phyloP scores from a whole-genome alignment of 2,329 filamentous ascomycete species.

The Xylariaceae sp. region DNA sequence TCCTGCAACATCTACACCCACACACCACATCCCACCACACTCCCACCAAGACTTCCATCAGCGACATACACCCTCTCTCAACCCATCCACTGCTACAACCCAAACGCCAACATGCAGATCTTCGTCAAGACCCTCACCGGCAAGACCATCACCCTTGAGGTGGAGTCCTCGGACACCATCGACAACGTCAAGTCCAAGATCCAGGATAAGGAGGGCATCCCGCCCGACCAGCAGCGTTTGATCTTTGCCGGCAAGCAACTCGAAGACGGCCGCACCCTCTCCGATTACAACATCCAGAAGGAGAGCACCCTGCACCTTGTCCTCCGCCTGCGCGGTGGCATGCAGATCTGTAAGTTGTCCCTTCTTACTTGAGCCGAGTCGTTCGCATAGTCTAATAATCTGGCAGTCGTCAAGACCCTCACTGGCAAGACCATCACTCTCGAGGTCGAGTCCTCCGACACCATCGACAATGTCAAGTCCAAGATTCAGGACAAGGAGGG shows the following conservation, averaged over 20 bases:
- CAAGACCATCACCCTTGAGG: conserved; percentile 79
- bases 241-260: conserved; percentile 62
- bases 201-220: conserved; percentile 86
- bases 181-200: conserved; percentile 88
- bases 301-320: conserved; percentile 67
- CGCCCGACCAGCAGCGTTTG: conserved; percentile 75
- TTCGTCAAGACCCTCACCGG: conserved; percentile 97
- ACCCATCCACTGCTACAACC: conserved; percentile 12
- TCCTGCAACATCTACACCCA: conserved; percentile 9
- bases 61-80: conserved; percentile 2
- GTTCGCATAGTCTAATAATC: not conserved
- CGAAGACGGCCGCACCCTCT: conserved; percentile 44
- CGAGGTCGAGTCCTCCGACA: conserved; percentile 82
- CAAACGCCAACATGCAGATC: conserved; percentile 73
- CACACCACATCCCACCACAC: conserved; percentile 4
- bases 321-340: conserved; percentile 60
- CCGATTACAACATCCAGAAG: conserved; percentile 52
- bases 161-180: conserved; percentile 71
- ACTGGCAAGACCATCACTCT: conserved; percentile 94
- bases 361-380: not conserved
- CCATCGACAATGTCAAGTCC: conserved; percentile 92
- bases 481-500: conserved; percentile 99
- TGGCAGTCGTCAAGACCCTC: conserved; percentile 64
- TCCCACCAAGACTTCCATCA: conserved; percentile 1
- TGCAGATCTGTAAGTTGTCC: conserved; percentile 54